Evolutionary conservation across 2,329 filamentous ascomycete genomes (phyloP), one percentile per base, ranked within the genome.

Genomic region (Amesomyces nigricolor): DNA sequence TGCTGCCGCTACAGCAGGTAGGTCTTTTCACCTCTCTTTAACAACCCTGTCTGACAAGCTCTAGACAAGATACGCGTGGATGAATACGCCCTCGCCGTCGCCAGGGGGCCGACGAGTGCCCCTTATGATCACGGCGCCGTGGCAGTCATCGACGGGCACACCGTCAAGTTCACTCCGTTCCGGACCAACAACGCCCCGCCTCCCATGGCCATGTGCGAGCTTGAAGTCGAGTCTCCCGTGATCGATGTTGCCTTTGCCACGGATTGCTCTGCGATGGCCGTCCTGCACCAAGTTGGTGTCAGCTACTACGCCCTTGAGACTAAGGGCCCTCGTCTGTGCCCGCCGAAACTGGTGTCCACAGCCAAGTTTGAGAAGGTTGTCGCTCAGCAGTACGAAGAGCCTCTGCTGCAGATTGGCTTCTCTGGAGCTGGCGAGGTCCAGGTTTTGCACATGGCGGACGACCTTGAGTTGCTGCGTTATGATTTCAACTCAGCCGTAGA

Each of bases 161-260:
- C 68, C 3, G 71, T 97, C 56, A 95, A 95, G 67, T 71, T 97
- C 45, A 97, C 94, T 0, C 90, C 94, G 0, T 79, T 99, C 61
- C 80, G 88, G 59, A 79, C 86, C 48, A 88, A 90, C 11, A 95
- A 94, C 64, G 79, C 96, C 3, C 94, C 94, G 22, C 94, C 94
- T 29, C 94, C 94, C 0, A 96, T 97, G 91, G 84, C 90, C 14
- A 78, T 92, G 59, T 87, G 87, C 62, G 88, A 95, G 55, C 65
- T 96, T 16, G 65, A 74, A 11, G 71, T 87, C 29, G 74, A 80
- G 13, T 78, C 78, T 0, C 84, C 86, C 51, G 79, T 83, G 2
- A 73, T 89, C 16, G 91, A 96, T 71, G 82, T 94, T 50, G 83
- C 86, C 0, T 84, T 96, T 62, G 87, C 83, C 48, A 76, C 75